Evolutionary conservation across 2,329 filamentous ascomycete genomes (phyloP), one percentile per base, ranked within the genome.

Genomic region (Fusarium tjaetaba): DNA sequence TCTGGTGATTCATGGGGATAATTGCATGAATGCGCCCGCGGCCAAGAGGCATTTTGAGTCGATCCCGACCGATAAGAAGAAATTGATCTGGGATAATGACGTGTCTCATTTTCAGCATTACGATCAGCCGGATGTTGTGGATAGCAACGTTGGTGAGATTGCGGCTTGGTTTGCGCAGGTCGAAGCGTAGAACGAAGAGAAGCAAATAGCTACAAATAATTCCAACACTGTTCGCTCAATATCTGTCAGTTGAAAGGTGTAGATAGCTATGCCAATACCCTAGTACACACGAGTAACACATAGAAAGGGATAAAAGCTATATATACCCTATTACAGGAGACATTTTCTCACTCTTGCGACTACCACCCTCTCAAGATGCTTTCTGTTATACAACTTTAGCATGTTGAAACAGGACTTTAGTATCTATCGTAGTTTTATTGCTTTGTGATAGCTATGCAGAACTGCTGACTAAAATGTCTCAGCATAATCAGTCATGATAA

Each of bases 181-280:
- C 2, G 14, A 6, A 10, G 7, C 1, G 4, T 45, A n/a, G 16
- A 32, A 5, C 0, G 3, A 8, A 26, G 24, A 26, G 4, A 18
- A 9, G 11, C 11, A 46, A 20, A 26, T 10, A 3, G 18, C 13
- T 10, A 28, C 5, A 1, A 13, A 28, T 2, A 11, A 14, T 20
- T 3, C 20, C 0, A 6, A 28, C 9, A 32, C 30, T 32, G n/a
- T n/a, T n/a, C n/a, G n/a, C n/a, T n/a, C n/a, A n/a, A n/a, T n/a
- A n/a, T n/a, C n/a, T n/a, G n/a, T n/a, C n/a, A n/a, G n/a, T n/a
- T n/a, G n/a, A n/a, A n/a, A n/a, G n/a, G n/a, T n/a, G n/a, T n/a
- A n/a, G n/a, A n/a, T n/a, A n/a, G n/a, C n/a, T n/a, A n/a, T n/a
- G n/a, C 24, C 18, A 46, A 45, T 20, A 20, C 4, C 14, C 5